Evolutionary conservation across 1,139 yeast species (phyloP), one percentile per base, ranked within the genome.

Genomic region (Kluyveromyces marxianus): DNA sequence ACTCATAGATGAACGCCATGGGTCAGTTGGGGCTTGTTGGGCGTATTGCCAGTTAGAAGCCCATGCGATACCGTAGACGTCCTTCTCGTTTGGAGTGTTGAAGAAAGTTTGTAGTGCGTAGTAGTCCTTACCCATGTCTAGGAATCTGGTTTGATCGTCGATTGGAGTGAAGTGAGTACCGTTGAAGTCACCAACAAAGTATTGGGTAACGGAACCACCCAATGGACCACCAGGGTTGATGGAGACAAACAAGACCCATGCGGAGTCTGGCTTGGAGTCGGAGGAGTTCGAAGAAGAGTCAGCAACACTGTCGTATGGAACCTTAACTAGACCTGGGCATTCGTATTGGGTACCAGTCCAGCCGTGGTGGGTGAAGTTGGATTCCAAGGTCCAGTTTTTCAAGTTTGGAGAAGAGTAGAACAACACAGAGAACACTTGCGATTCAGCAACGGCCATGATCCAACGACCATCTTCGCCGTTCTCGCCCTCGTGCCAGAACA

Each of bases 1-100:
- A 1, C 70, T 55, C 68, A 62, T 61, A 2, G 68, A 59, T 25
- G 65, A 54, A 45, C 68, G 58, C 67, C 68, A 68, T 10, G 56
- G 51, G 6, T 45, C 48, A 7, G 69, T 64, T 14, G 71, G 72
- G 21, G 60, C 67, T 25, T 49, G 50, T 26, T 56, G 54, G 24
- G 60, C 55, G 49, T 68, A 68, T 49, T 67, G 69, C 71, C 71
- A 68, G 52, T 67, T 68, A 34, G 69, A 64, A 31, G 69, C 67
- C 71, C 71, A 68, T 4, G 68, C 71, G 35, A 67, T 47, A n/a
- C 67, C 68, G 6, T 64, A 14, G 1, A 52, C 57, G 14, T 53
- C 60, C 3, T 48, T 44, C 8, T 50, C 54, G 32, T 50, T 46
- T 4, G 49, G 56, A 4, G 54, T 50, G 39, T 57, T 59, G 46